These are phyloP conservation scores for Geotrichum histeridarum DNA, from an alignment of 1,139 yeast genomes.

Conservation along the genomic window DNA sequence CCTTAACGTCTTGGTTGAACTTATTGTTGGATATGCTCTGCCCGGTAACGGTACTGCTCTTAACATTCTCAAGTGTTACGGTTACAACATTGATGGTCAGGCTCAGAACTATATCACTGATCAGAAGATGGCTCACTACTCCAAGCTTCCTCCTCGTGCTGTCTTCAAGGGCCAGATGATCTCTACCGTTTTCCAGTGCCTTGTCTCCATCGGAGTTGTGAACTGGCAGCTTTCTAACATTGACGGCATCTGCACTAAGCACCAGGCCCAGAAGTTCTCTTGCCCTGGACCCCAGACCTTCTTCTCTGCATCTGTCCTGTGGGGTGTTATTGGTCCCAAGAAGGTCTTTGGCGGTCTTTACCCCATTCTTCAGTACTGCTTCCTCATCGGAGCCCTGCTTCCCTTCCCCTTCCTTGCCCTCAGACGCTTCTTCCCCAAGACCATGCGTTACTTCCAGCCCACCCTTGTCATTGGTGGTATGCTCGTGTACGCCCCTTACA, in stretches of 20 bases:
- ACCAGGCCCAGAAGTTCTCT: constrained; percentile 37
- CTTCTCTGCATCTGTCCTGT: constrained; percentile 41
- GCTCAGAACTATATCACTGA: constrained; percentile 54
- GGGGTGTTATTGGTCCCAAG: constrained; percentile 62
- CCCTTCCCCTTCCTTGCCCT: constrained; percentile 41
- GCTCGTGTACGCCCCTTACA: constrained; percentile 46
- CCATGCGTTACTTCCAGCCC: constrained; percentile 36
- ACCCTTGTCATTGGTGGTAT: constrained; percentile 48
- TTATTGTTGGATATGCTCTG: constrained; percentile 57
- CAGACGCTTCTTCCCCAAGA: constrained; percentile 32
- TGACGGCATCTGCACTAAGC: constrained; percentile 45
- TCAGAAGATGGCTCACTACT: constrained; percentile 58
- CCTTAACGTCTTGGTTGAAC: constrained; percentile 51
- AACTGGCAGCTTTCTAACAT: constrained; percentile 50
- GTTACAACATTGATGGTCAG: constrained; percentile 56
- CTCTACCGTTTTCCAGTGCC: constrained; percentile 36
- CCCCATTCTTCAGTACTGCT: constrained; percentile 46
- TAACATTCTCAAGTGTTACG: constrained; percentile 53
- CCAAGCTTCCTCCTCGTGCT: constrained; percentile 57
- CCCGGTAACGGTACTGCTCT: constrained; percentile 61
- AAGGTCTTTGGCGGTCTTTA: constrained; percentile 46
- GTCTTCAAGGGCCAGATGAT: constrained; percentile 55
- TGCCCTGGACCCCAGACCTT: constrained; percentile 38
- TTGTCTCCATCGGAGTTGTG: constrained; percentile 50
- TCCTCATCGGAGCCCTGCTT: constrained; percentile 48